Conservation (phyloP, 352 stramenopile species). For the Phytophthora sansomeana region DNA sequence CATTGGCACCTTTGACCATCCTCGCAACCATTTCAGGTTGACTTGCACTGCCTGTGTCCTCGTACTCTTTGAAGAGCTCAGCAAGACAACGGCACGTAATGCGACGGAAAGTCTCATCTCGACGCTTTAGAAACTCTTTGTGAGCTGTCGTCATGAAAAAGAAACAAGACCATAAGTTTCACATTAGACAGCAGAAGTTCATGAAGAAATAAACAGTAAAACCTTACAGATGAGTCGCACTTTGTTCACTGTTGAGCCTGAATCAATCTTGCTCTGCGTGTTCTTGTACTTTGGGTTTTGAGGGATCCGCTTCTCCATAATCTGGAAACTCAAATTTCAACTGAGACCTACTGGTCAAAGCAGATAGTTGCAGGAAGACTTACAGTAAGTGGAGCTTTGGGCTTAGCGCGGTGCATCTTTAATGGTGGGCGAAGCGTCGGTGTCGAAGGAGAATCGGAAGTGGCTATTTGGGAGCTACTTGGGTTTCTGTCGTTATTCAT, state of each 20-base stretch:
- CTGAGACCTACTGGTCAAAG: background rate
- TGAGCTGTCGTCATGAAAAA: conserved; percentile 46
- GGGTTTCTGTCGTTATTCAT: conserved; percentile 3
- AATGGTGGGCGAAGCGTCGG: conserved; percentile 11
- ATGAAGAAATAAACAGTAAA: background rate
- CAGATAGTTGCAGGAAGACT: background rate
- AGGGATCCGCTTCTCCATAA: conserved; percentile 83
- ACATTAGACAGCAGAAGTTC: background rate
- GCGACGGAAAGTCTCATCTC: conserved; percentile 83
- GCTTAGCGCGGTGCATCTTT: conserved; percentile 69
- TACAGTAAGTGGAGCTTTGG: conserved; percentile 71
- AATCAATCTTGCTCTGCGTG: conserved; percentile 82
- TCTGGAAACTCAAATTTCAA: conserved; percentile 35
- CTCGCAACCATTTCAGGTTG: conserved; percentile 78
- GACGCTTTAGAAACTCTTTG: conserved; percentile 83
- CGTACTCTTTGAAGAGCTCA: conserved; percentile 82
- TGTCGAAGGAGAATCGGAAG: conserved; percentile 15
- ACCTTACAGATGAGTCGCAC: conserved; percentile 76
- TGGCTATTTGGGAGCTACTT: conserved; percentile 17
- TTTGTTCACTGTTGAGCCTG: conserved; percentile 78
- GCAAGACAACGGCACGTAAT: conserved; percentile 73
- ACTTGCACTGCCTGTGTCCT: conserved; percentile 53
- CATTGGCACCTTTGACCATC: conserved; percentile 76
- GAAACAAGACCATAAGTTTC: background rate
- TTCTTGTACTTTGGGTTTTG: conserved; percentile 83